phyloP scores from a whole-genome alignment of 2,329 filamentous ascomycete genomes.

The Trichoderma sp. region DNA sequence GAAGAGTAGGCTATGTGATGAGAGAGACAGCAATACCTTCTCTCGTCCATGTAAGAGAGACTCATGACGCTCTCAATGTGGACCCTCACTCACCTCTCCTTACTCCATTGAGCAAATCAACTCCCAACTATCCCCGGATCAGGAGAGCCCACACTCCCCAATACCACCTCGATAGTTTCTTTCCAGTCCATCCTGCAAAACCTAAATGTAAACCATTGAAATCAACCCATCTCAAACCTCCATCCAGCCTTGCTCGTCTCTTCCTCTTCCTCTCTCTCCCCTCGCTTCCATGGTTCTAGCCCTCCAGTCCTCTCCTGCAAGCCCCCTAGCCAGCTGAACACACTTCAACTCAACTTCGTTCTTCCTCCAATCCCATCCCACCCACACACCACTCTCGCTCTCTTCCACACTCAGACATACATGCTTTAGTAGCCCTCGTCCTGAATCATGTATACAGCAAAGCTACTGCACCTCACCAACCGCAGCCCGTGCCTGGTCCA shows the following conservation, averaged over 20 bases:
- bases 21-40: background rate
- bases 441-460: background rate
- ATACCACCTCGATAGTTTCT: background rate
- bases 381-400: background rate
- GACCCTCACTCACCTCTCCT: background rate
- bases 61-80: background rate
- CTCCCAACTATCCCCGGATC: background rate
- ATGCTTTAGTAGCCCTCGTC: background rate
- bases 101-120: background rate
- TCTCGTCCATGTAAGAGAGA: background rate
- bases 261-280: background rate
- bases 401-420: constrained; percentile 1
- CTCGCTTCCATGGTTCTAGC: background rate
- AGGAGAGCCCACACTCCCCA: background rate
- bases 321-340: constrained; percentile 2
- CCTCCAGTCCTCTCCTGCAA: background rate
- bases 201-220: background rate
- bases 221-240: background rate
- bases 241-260: background rate
- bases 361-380: background rate
- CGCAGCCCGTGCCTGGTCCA: background rate
- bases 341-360: background rate
- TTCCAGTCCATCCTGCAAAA: background rate
- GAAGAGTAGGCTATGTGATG: too few species aligned
- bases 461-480: background rate